phyloP scores from a whole-genome alignment of 2,329 filamentous ascomycete species.

The Colletotrichum limetticola region DNA sequence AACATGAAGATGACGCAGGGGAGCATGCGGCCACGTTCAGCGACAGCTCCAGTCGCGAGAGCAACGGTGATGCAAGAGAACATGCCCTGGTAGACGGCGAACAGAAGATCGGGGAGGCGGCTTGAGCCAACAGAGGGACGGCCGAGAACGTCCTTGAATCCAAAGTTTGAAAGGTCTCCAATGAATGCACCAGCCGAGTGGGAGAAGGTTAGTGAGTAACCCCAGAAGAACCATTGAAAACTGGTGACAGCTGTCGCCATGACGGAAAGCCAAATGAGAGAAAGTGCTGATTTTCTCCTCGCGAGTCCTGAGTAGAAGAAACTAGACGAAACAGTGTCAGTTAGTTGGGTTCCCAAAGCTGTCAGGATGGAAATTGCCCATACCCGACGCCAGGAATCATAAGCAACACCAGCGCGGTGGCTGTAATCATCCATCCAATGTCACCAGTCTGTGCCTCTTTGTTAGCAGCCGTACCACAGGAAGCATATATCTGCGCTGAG shows the following conservation, averaged over 20 bases:
- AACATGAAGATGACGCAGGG: conserved; percentile 94
- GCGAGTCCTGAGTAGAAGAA: conserved; percentile 96
- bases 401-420: conserved; percentile 85
- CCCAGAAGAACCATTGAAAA: conserved; percentile 97
- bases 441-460: conserved; percentile 73
- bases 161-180: conserved; percentile 83
- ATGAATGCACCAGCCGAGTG: conserved; percentile 81
- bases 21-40: conserved; percentile 88
- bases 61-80: conserved; percentile 89
- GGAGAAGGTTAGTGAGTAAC: conserved; percentile 85
- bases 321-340: conserved; percentile 42
- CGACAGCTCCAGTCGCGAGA: conserved; percentile 84
- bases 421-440: conserved; percentile 85
- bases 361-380: not conserved
- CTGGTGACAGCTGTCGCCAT: conserved; percentile 86
- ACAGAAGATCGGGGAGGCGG: conserved; percentile 84
- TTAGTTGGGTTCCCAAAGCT: not conserved
- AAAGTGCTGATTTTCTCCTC: conserved; percentile 87
- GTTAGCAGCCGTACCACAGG: conserved; percentile 37
- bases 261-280: conserved; percentile 89
- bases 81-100: conserved; percentile 89
- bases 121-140: conserved; percentile 78
- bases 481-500: not conserved
- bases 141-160: conserved; percentile 79
- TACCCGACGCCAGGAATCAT: conserved; percentile 91